Evolutionary conservation across 768 basidiomycete genomes (phyloP).

Genomic region (Pleurotus cornucopiae): DNA sequence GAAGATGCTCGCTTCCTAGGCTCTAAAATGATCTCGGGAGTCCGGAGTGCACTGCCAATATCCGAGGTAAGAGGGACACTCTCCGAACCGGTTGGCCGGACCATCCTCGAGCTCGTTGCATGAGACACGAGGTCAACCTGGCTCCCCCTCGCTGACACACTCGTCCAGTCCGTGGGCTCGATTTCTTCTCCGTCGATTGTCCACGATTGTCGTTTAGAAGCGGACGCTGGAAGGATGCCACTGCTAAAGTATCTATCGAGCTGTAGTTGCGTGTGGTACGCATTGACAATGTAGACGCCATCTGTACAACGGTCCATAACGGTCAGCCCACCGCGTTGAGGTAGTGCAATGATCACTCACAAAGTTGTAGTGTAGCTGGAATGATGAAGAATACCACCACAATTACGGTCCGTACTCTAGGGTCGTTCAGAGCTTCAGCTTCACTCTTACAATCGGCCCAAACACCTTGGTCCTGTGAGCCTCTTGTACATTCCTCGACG

Average conservation of each 20-base stretch:
- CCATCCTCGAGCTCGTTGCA: background rate
- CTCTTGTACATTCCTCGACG: background rate
- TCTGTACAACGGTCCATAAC: background rate
- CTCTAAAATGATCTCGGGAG: background rate
- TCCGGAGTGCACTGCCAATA: background rate
- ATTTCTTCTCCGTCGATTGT: slow-evolving; percentile 1
- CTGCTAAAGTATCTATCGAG: background rate
- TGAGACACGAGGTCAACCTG: background rate
- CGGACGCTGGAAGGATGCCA: background rate
- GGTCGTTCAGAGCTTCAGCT: background rate
- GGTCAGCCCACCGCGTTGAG: background rate
- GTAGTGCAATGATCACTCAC: background rate
- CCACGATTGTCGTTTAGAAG: slow-evolving; percentile 1
- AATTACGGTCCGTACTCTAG: background rate
- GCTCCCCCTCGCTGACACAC: background rate
- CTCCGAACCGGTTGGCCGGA: background rate
- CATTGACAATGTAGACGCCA: slow-evolving; percentile 3
- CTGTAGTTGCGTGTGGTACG: background rate
- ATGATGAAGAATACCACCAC: background rate
- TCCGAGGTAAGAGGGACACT: background rate
- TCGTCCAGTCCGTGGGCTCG: background rate
- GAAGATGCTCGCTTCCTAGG: background rate
- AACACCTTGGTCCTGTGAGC: background rate
- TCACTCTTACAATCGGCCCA: background rate
- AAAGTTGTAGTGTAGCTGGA: background rate